phyloP scores from a whole-genome alignment of 768 basidiomycete genomes.

The Suillus subalutaceus region DNA sequence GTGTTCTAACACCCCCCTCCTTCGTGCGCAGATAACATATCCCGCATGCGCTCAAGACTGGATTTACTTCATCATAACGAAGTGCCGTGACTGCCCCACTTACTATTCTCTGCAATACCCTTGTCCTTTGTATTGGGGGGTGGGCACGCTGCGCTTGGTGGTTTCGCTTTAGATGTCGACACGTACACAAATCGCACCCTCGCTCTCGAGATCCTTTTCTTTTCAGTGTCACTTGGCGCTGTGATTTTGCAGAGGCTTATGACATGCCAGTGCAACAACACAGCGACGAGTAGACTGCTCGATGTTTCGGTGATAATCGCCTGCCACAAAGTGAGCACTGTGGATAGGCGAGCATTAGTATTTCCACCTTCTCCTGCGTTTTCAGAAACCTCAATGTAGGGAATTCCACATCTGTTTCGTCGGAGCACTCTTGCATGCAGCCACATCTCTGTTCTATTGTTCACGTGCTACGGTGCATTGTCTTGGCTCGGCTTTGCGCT shows the following conservation, averaged over 20 bases:
- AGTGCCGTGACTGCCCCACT: too few species aligned
- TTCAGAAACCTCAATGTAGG: not conserved
- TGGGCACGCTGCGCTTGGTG: too few species aligned
- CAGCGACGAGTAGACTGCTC: not conserved
- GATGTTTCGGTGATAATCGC: not conserved
- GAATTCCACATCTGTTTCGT: not conserved
- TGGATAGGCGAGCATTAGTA: not conserved
- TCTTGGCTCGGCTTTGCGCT: not conserved
- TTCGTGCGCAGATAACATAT: not conserved
- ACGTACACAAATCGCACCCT: too few species aligned
- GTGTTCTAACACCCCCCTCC: not conserved
- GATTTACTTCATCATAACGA: too few species aligned
- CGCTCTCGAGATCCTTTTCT: too few species aligned
- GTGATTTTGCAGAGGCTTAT: not conserved
- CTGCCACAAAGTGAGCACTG: not conserved
- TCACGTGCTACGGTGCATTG: not conserved
- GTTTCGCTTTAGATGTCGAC: too few species aligned
- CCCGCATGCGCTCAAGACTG: not conserved
- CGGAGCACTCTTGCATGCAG: not conserved
- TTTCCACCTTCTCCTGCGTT: not conserved
- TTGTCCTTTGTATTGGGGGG: too few species aligned
- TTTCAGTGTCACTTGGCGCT: too few species aligned
- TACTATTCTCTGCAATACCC: too few species aligned
- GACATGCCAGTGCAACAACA: not conserved
- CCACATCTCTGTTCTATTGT: not conserved